phyloP scores from a whole-genome alignment of 1,139 yeast species.

The Saccharomycopsis hybrid region DNA sequence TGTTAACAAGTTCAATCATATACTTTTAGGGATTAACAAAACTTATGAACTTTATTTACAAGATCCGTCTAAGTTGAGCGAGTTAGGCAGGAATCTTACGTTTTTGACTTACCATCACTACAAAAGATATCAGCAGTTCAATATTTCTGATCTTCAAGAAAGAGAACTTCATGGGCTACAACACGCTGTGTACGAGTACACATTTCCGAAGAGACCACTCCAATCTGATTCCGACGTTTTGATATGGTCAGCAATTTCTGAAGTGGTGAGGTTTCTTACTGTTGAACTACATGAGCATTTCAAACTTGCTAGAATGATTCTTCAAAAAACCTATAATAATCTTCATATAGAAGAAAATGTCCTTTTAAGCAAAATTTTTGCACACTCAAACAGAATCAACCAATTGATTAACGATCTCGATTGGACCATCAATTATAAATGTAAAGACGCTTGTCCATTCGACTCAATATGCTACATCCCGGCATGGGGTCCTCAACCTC shows the following conservation, averaged over 20 bases:
- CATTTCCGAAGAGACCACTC: conserved; percentile 35
- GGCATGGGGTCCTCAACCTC: conserved; percentile 53
- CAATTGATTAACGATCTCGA: conserved; percentile 27
- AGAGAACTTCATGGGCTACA: conserved; percentile 26
- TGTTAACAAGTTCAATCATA: conserved; percentile 42
- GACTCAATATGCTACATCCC: conserved; percentile 48
- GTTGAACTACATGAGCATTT: conserved; percentile 33
- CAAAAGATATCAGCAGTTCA: conserved; percentile 32
- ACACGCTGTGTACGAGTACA: conserved; percentile 38
- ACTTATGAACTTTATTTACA: conserved; percentile 25
- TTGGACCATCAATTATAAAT: conserved; percentile 41
- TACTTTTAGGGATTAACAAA: conserved; percentile 34
- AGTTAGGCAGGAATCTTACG: conserved; percentile 29
- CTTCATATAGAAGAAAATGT: conserved; percentile 7
- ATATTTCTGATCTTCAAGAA: conserved; percentile 17
- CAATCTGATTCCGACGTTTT: conserved; percentile 35
- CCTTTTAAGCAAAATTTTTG: conserved; percentile 19
- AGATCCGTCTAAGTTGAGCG: conserved; percentile 11
- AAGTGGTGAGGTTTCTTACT: conserved; percentile 33
- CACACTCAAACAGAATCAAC: conserved; percentile 8
- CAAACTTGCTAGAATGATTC: conserved; percentile 28
- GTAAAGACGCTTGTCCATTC: conserved; percentile 35
- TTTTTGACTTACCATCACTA: conserved; percentile 34
- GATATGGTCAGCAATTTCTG: conserved; percentile 40
- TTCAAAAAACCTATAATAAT: conserved; percentile 24